phyloP scores from a whole-genome alignment of 1,284 basidiomycete genomes.

The Pyrrhoderma noxium region DNA sequence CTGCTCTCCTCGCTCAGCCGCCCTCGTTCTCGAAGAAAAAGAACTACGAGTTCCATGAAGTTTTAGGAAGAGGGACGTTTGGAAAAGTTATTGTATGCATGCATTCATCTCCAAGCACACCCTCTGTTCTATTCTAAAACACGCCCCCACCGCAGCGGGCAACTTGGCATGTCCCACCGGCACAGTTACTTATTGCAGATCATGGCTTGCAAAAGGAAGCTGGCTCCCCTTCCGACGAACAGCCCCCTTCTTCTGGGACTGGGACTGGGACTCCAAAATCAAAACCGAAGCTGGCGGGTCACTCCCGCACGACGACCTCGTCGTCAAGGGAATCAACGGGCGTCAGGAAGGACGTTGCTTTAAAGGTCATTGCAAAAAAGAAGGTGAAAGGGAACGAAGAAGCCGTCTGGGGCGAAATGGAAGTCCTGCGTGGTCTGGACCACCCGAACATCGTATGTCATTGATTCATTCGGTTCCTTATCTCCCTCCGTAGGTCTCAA shows the following conservation, averaged over 20 bases:
- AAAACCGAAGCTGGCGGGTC: conserved; percentile 17
- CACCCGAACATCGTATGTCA: conserved; percentile 81
- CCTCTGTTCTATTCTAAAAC: background rate
- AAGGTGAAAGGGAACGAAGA: conserved; percentile 84
- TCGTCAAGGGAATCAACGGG: conserved; percentile 17
- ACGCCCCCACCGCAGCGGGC: conserved; percentile 39
- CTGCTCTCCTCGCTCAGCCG: conserved; percentile 43
- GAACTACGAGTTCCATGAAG: conserved; percentile 63
- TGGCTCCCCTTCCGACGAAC: conserved; percentile 20
- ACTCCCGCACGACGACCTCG: conserved; percentile 1
- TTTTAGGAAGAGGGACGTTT: conserved; percentile 77
- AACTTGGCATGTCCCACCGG: conserved; percentile 64
- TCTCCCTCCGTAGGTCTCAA: background rate
- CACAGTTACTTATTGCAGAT: conserved; percentile 47
- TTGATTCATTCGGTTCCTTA: background rate
- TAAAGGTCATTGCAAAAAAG: conserved; percentile 88
- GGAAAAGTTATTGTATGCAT: conserved; percentile 70
- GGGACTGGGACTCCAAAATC: conserved; percentile 10
- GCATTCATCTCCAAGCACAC: background rate
- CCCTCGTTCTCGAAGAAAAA: conserved; percentile 82
- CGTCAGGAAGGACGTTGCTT: conserved; percentile 66
- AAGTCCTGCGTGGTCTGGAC: conserved; percentile 78
- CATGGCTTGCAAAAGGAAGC: conserved; percentile 38
- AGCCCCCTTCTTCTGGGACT: conserved; percentile 18
- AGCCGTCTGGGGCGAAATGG: conserved; percentile 86